Conservation (phyloP, 208 protist genomes). For the Trypanosoma vivax region DNA sequence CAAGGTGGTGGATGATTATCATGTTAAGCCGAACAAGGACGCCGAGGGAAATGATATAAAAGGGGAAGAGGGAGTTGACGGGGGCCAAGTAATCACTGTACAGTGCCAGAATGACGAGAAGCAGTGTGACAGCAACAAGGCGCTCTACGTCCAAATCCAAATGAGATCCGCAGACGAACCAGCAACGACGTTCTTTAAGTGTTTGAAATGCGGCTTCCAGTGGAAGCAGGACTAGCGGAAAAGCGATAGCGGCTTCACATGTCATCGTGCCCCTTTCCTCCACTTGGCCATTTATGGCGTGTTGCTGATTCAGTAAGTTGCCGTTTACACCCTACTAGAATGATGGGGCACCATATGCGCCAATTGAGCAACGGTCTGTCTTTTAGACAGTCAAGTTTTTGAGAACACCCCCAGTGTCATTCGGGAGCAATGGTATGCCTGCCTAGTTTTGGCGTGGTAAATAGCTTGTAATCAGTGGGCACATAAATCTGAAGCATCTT, state of each 20-base stretch:
- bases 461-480: too few relatives aligned
- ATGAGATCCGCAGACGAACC: slow-evolving; percentile 98
- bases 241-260: neutral
- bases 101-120: slow-evolving; percentile 70
- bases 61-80: slow-evolving; percentile 26
- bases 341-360: too few relatives aligned
- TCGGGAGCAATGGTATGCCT: too few relatives aligned
- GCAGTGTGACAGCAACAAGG: slow-evolving; percentile 73
- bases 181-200: slow-evolving; percentile 95
- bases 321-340: too few relatives aligned
- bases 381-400: too few relatives aligned
- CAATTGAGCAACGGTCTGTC: too few relatives aligned
- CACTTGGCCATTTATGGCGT: neutral
- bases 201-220: slow-evolving; percentile 89
- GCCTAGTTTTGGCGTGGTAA: too few relatives aligned
- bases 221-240: slow-evolving; percentile 83
- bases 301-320: too few relatives aligned
- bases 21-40: neutral
- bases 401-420: too few relatives aligned
- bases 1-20: slow-evolving; percentile 27
- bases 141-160: slow-evolving; percentile 95
- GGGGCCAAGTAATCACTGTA: slow-evolving; percentile 81
- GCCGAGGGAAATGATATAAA: slow-evolving; percentile 11
- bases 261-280: neutral
- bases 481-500: too few relatives aligned